Base-by-base conservation (phyloP, 2,329 filamentous ascomycete species). In the Colletotrichum ledebouriae region DNA sequence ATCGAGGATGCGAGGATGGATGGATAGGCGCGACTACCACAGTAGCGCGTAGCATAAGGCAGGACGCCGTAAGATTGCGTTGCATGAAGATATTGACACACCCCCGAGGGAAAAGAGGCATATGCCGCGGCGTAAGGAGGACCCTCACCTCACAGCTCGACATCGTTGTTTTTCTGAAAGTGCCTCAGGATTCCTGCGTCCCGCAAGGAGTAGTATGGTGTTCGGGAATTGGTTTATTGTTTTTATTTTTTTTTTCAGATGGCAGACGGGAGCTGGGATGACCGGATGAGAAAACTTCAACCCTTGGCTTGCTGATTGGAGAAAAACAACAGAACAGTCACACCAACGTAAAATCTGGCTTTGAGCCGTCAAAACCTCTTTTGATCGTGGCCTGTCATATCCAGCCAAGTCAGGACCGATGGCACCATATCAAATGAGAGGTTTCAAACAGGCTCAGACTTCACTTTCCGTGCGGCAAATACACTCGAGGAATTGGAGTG, bases 21-120 rank as follows among this genome's bases (percentile, higher is more conserved):
- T 17, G 52, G n/a, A 17, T 42, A 41, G 20, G 50, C 50, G 63
- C 58, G 53, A 13, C 50, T 52, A 63, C 17, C 17, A 17, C 17
- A 17, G 17, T 17, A 17, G 63, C 59, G 44, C 53, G 15, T 37
- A 13, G 53, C 29, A 12, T 44, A 57, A 11, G 33, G 25, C 53
- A 20, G 29, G 47, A 34, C n/a, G 11, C 29, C 20, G 15, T 20
- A 29, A 62, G 41, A 61, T 39, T 39, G 58, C 49, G 46, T 50
- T 37, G 50, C 33, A 44, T 44, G 22, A 9, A 42, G 9, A n/a
- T 67, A 57, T n/a, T n/a, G 64, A 12, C 64, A 67, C 64, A n/a
- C 64, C 64, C 44, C 44, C 37, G 10, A 42, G 34, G 12, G 37
- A 46, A 11, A 42, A 52, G 37, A 41, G 13, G 13, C 29, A 58